Conservation (phyloP, 805 yeast species). For the Pichia californica region DNA sequence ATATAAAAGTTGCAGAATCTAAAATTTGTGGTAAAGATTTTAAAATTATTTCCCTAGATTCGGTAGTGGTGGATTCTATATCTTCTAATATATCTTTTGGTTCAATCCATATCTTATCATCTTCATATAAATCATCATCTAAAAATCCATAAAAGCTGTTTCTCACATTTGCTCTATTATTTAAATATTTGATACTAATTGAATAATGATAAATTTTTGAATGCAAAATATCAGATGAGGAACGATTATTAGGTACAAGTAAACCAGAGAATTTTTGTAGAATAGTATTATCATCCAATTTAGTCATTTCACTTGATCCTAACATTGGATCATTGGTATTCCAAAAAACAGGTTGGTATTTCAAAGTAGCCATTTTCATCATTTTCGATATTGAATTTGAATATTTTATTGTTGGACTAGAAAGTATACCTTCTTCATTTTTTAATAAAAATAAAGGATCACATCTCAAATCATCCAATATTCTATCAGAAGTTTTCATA, state of each 20-base stretch:
- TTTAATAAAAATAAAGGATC: constrained; percentile 32
- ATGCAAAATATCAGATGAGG: constrained; percentile 13
- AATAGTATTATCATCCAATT: constrained; percentile 1
- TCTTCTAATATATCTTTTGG: constrained; percentile 5
- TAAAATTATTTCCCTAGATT: constrained; percentile 11
- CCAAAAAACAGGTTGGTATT: constrained; percentile 14
- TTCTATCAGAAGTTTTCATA: constrained; percentile 61
- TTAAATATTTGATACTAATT: constrained; percentile 23
- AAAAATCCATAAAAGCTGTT: constrained; percentile 24
- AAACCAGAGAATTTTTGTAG: constrained; percentile 19
- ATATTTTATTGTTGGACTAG: constrained; percentile 32
- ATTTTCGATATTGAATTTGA: constrained; percentile 11
- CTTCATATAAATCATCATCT: constrained; percentile 22
- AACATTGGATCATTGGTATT: constrained; percentile 9
- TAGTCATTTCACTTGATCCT: background rate
- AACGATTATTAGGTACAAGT: constrained; percentile 16
- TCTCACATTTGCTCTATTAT: constrained; percentile 11
- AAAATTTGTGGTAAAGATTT: constrained; percentile 31
- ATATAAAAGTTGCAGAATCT: constrained; percentile 43
- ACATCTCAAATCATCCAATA: constrained; percentile 55
- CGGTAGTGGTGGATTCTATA: constrained; percentile 5
- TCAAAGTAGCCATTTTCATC: constrained; percentile 4
- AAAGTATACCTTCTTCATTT: constrained; percentile 23
- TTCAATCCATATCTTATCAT: constrained; percentile 16
- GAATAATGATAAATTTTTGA: constrained; percentile 23